phyloP scores from a whole-genome alignment of 371 early-diverging fungal species.

The Dinochytrium kinnereticum region DNA sequence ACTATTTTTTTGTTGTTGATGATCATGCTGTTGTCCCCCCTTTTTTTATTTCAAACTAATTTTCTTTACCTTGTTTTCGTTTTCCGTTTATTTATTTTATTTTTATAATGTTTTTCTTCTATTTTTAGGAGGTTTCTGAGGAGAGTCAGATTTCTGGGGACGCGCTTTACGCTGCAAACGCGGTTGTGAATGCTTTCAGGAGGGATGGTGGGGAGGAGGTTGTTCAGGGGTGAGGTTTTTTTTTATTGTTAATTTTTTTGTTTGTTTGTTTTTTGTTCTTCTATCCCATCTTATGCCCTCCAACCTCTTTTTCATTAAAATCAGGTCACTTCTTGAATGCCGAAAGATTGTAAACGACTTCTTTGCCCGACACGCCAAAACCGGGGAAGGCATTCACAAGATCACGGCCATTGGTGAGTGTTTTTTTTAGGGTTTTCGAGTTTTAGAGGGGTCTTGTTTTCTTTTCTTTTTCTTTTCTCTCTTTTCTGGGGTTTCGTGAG shows the following conservation, averaged over 20 bases:
- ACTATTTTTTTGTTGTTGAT: too few relatives aligned
- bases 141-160: slow-evolving; percentile 73
- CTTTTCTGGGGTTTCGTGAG: too few relatives aligned
- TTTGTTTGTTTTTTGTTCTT: too few relatives aligned
- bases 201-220: slow-evolving; percentile 52
- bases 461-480: too few relatives aligned
- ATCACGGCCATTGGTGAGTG: slow-evolving; percentile 43
- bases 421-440: slow-evolving; percentile 38
- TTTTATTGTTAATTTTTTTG: too few relatives aligned
- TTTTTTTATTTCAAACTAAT: too few relatives aligned
- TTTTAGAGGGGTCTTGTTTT: too few relatives aligned
- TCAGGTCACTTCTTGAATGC: slow-evolving; percentile 41
- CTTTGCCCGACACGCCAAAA: slow-evolving; percentile 49
- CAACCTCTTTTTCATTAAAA: too few relatives aligned
- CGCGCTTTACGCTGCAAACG: slow-evolving; percentile 81
- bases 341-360: slow-evolving; percentile 66
- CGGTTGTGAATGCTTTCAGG: slow-evolving; percentile 76
- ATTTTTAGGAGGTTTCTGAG: slow-evolving; percentile 61
- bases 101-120: neutral
- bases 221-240: neutral
- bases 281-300: too few relatives aligned
- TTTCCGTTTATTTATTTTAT: too few relatives aligned
- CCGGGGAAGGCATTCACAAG: slow-evolving; percentile 34
- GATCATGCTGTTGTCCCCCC: too few relatives aligned
- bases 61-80: too few relatives aligned